These are phyloP conservation scores for Tuber magnatum DNA, from an alignment of 495 filamentous ascomycete genomes.

Conservation along the genomic window DNA sequence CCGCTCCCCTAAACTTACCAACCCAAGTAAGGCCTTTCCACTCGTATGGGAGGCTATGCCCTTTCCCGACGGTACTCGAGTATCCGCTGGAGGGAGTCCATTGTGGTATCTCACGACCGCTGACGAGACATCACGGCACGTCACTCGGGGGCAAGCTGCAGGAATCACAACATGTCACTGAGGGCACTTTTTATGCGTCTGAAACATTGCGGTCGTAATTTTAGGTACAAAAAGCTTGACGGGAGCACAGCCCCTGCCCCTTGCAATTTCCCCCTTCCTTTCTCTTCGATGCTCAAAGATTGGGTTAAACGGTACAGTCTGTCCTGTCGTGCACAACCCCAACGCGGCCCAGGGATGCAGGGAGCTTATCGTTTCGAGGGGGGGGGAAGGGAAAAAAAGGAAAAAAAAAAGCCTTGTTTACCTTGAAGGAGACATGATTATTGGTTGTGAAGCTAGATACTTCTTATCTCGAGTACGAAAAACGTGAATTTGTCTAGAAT, in stretches of 20 bases:
- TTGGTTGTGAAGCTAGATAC: neutral
- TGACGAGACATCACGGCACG: neutral
- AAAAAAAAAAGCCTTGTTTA: neutral
- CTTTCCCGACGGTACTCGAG: neutral
- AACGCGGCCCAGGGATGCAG: conserved; percentile 28
- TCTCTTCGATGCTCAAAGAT: neutral
- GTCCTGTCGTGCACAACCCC: conserved; percentile 31
- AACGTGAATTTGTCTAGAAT: neutral
- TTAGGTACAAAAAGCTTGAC: neutral
- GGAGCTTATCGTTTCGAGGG: conserved; percentile 30
- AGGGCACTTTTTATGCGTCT: neutral
- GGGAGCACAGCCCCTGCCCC: neutral
- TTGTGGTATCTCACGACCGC: neutral
- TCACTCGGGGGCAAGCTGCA: neutral
- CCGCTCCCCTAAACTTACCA: neutral
- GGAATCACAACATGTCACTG: neutral
- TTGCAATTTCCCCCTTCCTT: neutral
- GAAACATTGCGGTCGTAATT: neutral
- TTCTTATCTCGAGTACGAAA: neutral
- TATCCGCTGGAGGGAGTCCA: neutral
- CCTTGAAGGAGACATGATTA: neutral
- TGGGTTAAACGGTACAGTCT: conserved; percentile 1
- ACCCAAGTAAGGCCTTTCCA: neutral
- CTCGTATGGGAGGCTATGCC: neutral
- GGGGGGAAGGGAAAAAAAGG: neutral